Evolutionary conservation across 495 filamentous ascomycete species (phyloP), one percentile per base, ranked within the genome.

Genomic region (Aspergillus cavernicola): DNA sequence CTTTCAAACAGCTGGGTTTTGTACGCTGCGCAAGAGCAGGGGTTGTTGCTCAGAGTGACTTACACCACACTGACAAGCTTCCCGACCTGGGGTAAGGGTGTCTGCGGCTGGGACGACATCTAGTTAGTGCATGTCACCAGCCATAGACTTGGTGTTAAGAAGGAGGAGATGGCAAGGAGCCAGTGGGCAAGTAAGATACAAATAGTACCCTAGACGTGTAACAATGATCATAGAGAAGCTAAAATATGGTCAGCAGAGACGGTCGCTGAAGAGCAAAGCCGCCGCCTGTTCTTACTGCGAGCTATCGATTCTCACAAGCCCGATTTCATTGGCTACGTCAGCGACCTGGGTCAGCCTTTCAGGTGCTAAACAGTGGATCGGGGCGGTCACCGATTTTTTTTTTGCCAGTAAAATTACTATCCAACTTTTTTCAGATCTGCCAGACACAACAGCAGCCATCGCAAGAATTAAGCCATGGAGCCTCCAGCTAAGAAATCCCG

Each of bases 11-110:
- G 3, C 24, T 16, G 28, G 20, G 24, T 20, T 4, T 3, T 13
- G 8, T 36, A 22, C 1, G 29, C 29, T 23, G 39, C 12, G 15
- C 33, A 24, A 19, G 23, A 10, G 18, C 0, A 24, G 31, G 11
- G 20, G 39, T 42, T 15, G 8, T 13, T 12, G 9, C 4, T 46
- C 13, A 10, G 35, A 28, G 10, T 12, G 41, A 64, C 76, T 58
- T 66, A 82, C 79, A 82, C 78, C 41, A 83, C 68, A 59, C 73
- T 81, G 58, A 82, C 66, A 33, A 80, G 78, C 67, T 76, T 81
- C 59, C 74, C 77, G 32, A 76, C 71, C 46, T 74, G 70, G 66
- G 77, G 69, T 53, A 75, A 64, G 38, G 68, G 66, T 53, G 67
- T 67, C 56, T 71, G 70, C 56, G 68, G 59, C 66, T 70, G 65